A percentile compares a stretch with the other conserved stretches of the same genome.
phyloP scores from a whole-genome alignment of 495 filamentous ascomycete species.

The Penicillium odoratum region DNA sequence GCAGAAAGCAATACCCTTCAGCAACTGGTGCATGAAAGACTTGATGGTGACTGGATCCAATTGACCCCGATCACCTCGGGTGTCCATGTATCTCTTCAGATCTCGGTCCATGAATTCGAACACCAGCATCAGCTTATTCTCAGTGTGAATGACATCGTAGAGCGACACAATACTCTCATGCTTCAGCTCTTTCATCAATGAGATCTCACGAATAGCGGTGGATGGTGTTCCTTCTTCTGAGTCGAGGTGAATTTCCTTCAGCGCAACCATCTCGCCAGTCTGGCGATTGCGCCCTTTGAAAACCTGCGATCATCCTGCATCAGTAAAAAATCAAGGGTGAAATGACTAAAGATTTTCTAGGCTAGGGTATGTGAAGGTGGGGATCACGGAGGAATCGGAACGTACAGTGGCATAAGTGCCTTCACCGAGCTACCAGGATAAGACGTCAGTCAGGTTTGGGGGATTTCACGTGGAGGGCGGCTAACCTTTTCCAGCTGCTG shows the following conservation, averaged over 20 bases:
- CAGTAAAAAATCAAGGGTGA: constrained; percentile 16
- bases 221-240: constrained; percentile 97
- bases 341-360: constrained; percentile 1
- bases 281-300: constrained; percentile 98
- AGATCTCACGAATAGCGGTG: constrained; percentile 98
- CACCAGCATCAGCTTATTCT: constrained; percentile 99
- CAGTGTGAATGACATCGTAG: constrained; percentile 98
- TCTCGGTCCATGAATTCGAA: constrained; percentile 99
- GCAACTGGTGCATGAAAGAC: constrained; percentile 95
- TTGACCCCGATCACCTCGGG: constrained; percentile 76
- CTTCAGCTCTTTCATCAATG: constrained; percentile 98
- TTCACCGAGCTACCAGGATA: constrained; percentile 71
- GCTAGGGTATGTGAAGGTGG: background rate
- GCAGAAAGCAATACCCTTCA: constrained; percentile 93
- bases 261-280: constrained; percentile 90
- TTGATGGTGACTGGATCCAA: constrained; percentile 87
- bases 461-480: constrained; percentile 4
- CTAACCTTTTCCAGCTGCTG: constrained; percentile 91
- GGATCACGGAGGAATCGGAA: constrained; percentile 22
- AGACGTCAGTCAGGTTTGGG: constrained; percentile 18
- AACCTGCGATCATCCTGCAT: constrained; percentile 56
- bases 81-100: constrained; percentile 99
- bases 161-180: constrained; percentile 97
- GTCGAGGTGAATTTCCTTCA: constrained; percentile 99
- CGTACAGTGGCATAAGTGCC: constrained; percentile 97